Base-by-base conservation (phyloP, 768 basidiomycete species). In the Tubosaeta brunneosetosa region DNA sequence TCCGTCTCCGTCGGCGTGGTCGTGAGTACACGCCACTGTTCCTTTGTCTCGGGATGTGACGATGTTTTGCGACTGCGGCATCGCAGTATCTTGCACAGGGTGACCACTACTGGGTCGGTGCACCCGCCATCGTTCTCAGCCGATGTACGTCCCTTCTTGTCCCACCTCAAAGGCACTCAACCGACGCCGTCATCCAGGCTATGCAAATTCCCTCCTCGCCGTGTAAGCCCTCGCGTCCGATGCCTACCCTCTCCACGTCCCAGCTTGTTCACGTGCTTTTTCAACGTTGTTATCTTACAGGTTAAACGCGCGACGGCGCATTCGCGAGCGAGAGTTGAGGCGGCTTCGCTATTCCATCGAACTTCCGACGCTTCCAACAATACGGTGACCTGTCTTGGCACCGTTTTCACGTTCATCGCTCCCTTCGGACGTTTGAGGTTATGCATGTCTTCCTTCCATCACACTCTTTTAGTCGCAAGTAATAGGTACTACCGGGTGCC, bases 171-270 rank as follows among this genome's bases (percentile, higher is more conserved):
- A 6, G 14, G 8, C 13, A 4, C 19, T 6, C 22, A 22, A 34
- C 9, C 32, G 7, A 17, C 33, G 14, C 11, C 11, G 8, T 13
- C 32, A 7, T 34, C 32, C 22, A 46, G 57, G 59, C 3, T 60
- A 60, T 8, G 33, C 58, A 5, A 60, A 60, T 13, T 60, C 59
- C 0, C 32, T 59, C 9, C 53, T 59, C 9, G 57, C 37, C 0
- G 53, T 60, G 59, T 60, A 46, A 49, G 53, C 4, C 11, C 17
- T 2, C 1, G 10, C 17, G 4, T 19, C n/a, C 14, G 14, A 37
- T 8, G 19, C 33, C 14, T 2, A 17, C 13, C 7, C 31, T 49
- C 19, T 9, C 13, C 6, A 2, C 6, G 1, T 8, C 7, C 26
- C 10, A 14, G 27, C 25, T 31, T 17, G 7, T 16, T 37, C n/a